Evolutionary conservation across 1,139 yeast species (phyloP), one percentile per base, ranked within the genome.

Genomic region (Kurtzmaniella quercitrusa): DNA sequence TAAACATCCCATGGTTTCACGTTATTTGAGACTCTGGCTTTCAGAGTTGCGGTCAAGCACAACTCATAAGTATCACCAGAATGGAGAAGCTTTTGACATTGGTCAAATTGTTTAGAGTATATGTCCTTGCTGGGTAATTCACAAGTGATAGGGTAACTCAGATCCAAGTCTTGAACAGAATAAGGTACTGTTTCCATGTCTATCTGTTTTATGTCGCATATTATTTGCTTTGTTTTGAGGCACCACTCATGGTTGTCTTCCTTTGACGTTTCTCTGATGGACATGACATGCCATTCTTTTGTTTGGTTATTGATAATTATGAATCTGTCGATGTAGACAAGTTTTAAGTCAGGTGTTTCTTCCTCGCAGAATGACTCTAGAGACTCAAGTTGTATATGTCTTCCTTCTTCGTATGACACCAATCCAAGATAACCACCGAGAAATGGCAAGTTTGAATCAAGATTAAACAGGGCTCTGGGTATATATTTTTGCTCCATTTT

Each of bases 61-160:
- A 94, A 73, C 59, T 94, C 99, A 56, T 94, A 94, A 1, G 98
- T 89, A 56, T 93, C 95, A 9, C 99, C 99, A 3, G 82, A 66
- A 44, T 75, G 80, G 38, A 94, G 71, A 49, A 66, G 80, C 17
- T 78, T 74, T 60, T 88, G 95, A 57, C 96, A 88, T 42, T 65
- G 50, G 1, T 68, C 57, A 54, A 89, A 87, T 40, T 79, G 80
- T 2, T 67, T 49, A 7, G 68, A 60, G 60, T 91, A 93, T 1
- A 64, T 57, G 0, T 68, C 68, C 47, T 76, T 74, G 18, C 75
- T 65, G 0, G 96, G 95, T 43, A 71, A 62, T 20, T 64, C 66
- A 41, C 81, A 71, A 17, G 53, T 53, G 12, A 74, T 61, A 11
- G 23, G 18, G 9, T 20, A 9, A 9, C 41, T 45, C n/a, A 52